Base-by-base conservation (phyloP, 306 rosid species). In the Prunus dulcis region DNA sequence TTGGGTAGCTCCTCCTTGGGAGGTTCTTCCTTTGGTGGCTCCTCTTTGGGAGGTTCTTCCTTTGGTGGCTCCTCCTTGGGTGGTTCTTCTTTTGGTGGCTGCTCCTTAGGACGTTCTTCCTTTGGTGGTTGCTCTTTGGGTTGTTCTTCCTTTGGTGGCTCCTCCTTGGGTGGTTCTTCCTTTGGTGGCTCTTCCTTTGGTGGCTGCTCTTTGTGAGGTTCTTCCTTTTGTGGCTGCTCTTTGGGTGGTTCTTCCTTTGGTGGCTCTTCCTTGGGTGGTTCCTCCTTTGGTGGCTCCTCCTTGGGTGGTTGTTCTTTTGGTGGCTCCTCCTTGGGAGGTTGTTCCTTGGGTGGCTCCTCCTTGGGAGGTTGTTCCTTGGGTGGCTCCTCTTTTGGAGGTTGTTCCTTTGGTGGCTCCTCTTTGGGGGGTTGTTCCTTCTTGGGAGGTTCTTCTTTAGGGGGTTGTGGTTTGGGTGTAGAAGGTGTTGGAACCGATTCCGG, bases 221-320 rank as follows among this genome's bases (percentile, higher is more conserved):
- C 18, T 27, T 19, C 50, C 17, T 52, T 64, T 5, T 64, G 79
- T 23, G 65, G n/a, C 45, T 67, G 11, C 8, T 62, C 18, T 2
- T 64, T 71, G 2, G 84, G 79, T 17, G 57, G 19, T 12, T 60
- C 19, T 0, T 25, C 65, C 4, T 60, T 63, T 3, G 81, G 82
- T 15, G 68, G n/a, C 10, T 61, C 65, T 2, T 61, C 66, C 20
- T 61, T 61, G 10, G 43, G n/a, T 12, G 66, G 41, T 27, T 61
- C n/a, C 2, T 61, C 41, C 38, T 27, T 61, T 8, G 41, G 66
- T 5, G 9, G 19, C 4, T 61, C n/a, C n/a, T 61, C 41, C 8
- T 60, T 68, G 27, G 66, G 72, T 8, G 67, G 63, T 46, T 53
- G 12, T 12, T 64, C 20, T 14, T 67, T 67, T 10, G 82, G 82